Base-by-base conservation (phyloP, 352 stramenopile genomes). In the Pythium rhizo-oryzae region DNA sequence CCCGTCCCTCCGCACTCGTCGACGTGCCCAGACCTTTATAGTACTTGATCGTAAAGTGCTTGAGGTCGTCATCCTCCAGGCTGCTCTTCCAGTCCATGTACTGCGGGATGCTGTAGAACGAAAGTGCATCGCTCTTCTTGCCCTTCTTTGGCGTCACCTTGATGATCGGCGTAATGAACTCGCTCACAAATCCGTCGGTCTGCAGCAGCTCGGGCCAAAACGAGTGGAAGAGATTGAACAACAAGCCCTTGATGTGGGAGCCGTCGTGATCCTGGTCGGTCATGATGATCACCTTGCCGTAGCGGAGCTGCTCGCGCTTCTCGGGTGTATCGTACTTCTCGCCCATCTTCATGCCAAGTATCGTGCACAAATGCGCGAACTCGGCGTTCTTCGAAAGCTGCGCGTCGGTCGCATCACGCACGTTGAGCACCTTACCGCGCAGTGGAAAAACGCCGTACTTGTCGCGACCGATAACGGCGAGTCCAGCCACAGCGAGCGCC, bases 81-180 rank as follows among this genome's bases (percentile, higher is more conserved):
- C 74, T 74, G 23, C 90, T 92, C 37, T 97, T 98, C 97, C 97
- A 99, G 35, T 89, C 78, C 46, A 98, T 86, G 76, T 99, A 99
- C 76, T 99, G 90, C 8, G 97, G 97, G 16, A 99, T 69, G 24
- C 95, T 99, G 74, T 98, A 99, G 76, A 99, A 99, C 1, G 89
- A 94, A n/a, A 80, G 71, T 2, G 78, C 76, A 37, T 90, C 65
- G 30, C 70, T 76, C 57, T 84, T 79, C 30, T 93, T 89, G 21
- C 91, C 85, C 71, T 97, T 89, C 37, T 85, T 89, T 33, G 92
- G 76, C 24, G 78, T 91, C 24, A 90, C 96, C 76, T 99, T 99
- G 62, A 99, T 97, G 71, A 99, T 99, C 16, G 98, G 97, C 30
- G 98, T 99, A 76, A 99, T 99, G 76, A 99, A 99, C 67, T 99